phyloP scores from a whole-genome alignment of 768 basidiomycete genomes.

The Mycena latifolia region DNA sequence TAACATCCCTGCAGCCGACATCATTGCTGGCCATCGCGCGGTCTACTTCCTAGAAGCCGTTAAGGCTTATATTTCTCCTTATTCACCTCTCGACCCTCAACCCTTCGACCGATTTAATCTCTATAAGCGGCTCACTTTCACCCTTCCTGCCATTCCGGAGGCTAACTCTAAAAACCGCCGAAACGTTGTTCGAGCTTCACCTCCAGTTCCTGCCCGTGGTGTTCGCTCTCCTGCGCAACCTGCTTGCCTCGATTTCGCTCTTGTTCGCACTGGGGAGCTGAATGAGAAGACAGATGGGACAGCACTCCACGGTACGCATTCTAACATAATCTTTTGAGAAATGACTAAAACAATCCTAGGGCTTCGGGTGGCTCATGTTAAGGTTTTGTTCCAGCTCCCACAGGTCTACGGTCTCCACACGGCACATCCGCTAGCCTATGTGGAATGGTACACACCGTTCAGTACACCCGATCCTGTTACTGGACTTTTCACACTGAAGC shows the following conservation, averaged over 20 bases:
- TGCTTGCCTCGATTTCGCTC: no score
- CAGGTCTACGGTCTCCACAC: slow-evolving; percentile 12
- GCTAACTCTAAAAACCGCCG: slow-evolving; percentile 7
- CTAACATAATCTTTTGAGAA: no score
- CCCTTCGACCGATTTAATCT: no score
- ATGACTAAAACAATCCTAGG: slow-evolving; percentile 18
- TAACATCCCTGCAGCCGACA: no score
- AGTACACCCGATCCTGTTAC: slow-evolving; percentile 20
- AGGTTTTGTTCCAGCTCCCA: slow-evolving; percentile 39
- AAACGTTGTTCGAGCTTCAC: slow-evolving; percentile 16
- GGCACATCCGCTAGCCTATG: slow-evolving; percentile 35
- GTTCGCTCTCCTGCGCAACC: not conserved
- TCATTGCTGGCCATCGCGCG: no score
- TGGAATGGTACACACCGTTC: slow-evolving; percentile 23
- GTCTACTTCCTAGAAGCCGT: no score
- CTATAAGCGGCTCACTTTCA: slow-evolving; percentile 6
- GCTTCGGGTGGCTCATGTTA: slow-evolving; percentile 34
- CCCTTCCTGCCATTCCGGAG: slow-evolving; percentile 11
- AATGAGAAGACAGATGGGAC: no score
- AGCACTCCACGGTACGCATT: no score
- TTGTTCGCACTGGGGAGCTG: no score
- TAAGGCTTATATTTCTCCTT: no score
- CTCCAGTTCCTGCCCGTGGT: slow-evolving; percentile 20
- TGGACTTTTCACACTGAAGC: slow-evolving; percentile 9
- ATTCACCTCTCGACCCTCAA: no score